Base-by-base conservation (phyloP, 176 grass and related monocot genomes). In the Oryza coarctata region DNA sequence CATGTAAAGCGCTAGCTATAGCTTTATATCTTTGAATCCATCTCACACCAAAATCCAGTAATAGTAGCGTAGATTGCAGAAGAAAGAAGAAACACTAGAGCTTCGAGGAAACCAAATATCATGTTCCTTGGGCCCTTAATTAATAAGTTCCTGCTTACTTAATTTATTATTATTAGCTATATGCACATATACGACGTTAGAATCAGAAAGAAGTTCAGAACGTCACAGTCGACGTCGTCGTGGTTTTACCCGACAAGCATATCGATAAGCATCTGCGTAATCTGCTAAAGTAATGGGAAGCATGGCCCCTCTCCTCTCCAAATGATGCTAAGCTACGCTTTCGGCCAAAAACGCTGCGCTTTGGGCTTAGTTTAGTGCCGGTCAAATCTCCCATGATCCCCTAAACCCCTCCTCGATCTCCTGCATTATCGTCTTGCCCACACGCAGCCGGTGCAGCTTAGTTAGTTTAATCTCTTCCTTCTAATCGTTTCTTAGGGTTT, bases 401-500 rank as follows among this genome's bases (percentile, higher is more conserved):
- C 83, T 67, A 73, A 89, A 89, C 78, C 66, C 87, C 81, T 89
- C 87, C 83, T 86, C 83, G 78, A 89, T 89, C 83, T 47, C 44
- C 58, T 60, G 7, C 41, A 5, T 81, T 65, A 27, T 29, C 65
- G 20, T 61, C 57, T 25, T 3, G 1, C 55, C 20, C 20, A 60
- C n/a, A 60, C 22, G 55, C 55, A 60, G 55, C 17, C 52, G 52
- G 20, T 57, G 52, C 55, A 25, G n/a, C n/a, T 60, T 25, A 3
- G 25, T 60, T 39, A 47, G 60, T 36, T 52, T 49, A 32, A 12
- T 18, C 63, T 63, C 18, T 82, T 12, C 22, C 34, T 75, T 38
- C 30, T 25, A 12, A 33, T 57, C 22, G 34, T 87, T 81, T 70
- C n/a, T 71, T 80, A 13, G 70, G 63, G 70, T 5, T 67, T 6